Evolutionary conservation across 345 rosid species (phyloP).

Genomic region (Limnanthes douglasii): DNA sequence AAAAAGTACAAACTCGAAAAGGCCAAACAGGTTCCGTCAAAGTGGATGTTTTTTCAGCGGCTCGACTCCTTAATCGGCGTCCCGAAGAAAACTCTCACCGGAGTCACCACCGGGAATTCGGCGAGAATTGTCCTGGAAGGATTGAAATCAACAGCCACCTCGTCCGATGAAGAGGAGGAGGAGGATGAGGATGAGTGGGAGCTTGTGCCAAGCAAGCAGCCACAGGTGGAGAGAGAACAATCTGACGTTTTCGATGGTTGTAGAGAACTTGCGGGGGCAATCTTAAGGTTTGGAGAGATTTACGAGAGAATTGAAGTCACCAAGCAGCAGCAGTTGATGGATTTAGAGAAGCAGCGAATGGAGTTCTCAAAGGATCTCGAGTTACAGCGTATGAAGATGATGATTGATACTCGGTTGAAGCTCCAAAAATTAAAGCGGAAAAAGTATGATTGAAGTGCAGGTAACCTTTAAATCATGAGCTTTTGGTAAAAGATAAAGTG

Average conservation of each 20-base stretch:
- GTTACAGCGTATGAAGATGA: constrained; percentile 58
- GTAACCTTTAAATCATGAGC: constrained; percentile 7
- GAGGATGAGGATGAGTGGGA: constrained; percentile 23
- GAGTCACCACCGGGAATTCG: constrained; percentile 10
- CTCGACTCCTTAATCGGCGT: constrained; percentile 38
- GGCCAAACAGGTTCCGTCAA: constrained; percentile 16
- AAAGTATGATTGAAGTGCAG: constrained; percentile 16
- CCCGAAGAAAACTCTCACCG: constrained; percentile 11
- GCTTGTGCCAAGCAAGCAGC: constrained; percentile 24
- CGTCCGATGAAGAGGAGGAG: constrained; percentile 21
- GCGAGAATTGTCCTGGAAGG: constrained; percentile 13
- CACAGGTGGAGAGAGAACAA: constrained; percentile 22
- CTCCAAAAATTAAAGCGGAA: constrained; percentile 35
- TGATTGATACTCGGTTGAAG: constrained; percentile 53
- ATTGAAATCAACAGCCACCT: constrained; percentile 24
- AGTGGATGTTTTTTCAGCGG: constrained; percentile 36
- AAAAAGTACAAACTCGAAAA: constrained; percentile 52
- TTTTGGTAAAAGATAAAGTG: background rate
- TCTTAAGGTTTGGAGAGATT: constrained; percentile 48
- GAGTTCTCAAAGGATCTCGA: constrained; percentile 53
- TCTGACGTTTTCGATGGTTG: constrained; percentile 27
- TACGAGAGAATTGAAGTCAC: constrained; percentile 52
- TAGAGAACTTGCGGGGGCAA: constrained; percentile 45
- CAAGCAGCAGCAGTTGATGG: constrained; percentile 55
- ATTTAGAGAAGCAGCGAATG: constrained; percentile 73